Base-by-base conservation (phyloP, 1,139 yeast species). In the Lodderomyces margitis region DNA sequence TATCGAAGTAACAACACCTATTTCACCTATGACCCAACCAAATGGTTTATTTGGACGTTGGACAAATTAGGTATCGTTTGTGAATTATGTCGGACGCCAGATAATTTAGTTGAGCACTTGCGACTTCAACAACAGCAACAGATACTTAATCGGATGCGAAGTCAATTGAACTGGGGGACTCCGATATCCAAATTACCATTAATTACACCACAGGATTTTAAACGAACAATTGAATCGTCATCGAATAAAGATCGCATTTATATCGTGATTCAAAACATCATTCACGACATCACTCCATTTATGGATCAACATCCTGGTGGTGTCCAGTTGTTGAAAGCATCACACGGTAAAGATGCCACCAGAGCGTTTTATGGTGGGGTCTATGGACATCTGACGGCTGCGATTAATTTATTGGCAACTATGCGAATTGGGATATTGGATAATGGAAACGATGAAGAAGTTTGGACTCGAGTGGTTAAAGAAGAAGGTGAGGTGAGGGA, bases 381-480 rank as follows among this genome's bases (percentile, higher is more conserved):
- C 4, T 83, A 83, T 54, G 76, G 79, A 28, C 91, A 83, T 52
- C 81, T 84, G 55, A 81, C 85, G 19, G 89, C 91, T 0, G 89
- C 89, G 0, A 74, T 76, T 43, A 83, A 83, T 53, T 58, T 83
- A 37, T 60, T 83, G 46, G 88, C 89, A 1, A 83, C 89, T 0
- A 83, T 83, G 91, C 66, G 91, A 52, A 77, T 83, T 16, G 89
- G 87, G 0, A 80, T 79, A 15, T 61, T 82, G 34, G 87, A 89
- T 50, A 86, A 87, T n/a, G 87, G 89, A 4, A 77, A 86, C 52
- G 91, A 87, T 51, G 87, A 82, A 47, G 87, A 87, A 52, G 87
- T 87, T 15, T 89, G 96, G 97, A 75, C 75, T 47, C 53, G 75
- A 37, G 74, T 70, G 5, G 75, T 62, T 3, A 54, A 57, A 20